Percentiles rank a stretch among this genome's conserved stretches.
Evolutionary conservation across 345 rosid species (phyloP).

Genomic region (Limnanthes douglasii): DNA sequence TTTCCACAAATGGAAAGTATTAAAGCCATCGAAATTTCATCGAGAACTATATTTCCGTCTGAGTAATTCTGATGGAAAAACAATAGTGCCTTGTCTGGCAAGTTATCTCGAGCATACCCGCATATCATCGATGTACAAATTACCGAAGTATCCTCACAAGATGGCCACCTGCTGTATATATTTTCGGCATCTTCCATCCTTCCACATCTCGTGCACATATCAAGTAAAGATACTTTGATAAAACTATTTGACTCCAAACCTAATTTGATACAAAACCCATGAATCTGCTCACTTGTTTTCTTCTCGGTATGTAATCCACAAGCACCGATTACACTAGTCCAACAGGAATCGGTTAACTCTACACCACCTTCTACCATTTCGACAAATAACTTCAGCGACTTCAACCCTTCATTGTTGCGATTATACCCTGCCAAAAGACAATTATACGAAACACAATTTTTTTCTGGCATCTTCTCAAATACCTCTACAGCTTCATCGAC

Average conservation of each 20-base stretch:
- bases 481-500: conserved; percentile 45
- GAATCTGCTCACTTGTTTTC: conserved; percentile 51
- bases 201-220: conserved; percentile 74
- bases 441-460: conserved; percentile 41
- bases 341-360: conserved; percentile 46
- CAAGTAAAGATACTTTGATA: conserved; percentile 56
- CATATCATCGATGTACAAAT: conserved; percentile 59
- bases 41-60: conserved; percentile 34
- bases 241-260: conserved; percentile 39
- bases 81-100: conserved; percentile 51
- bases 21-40: conserved; percentile 46
- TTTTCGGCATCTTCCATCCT: conserved; percentile 64
- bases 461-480: conserved; percentile 49
- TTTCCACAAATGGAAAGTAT: conserved; percentile 53
- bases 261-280: conserved; percentile 52
- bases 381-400: conserved; percentile 32
- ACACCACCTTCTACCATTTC: conserved; percentile 38
- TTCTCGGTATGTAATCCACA: conserved; percentile 35
- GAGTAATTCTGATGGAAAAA: conserved; percentile 20
- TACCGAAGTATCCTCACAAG: conserved; percentile 22
- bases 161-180: conserved; percentile 40
- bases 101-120: conserved; percentile 60
- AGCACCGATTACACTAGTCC: conserved; percentile 45
- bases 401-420: conserved; percentile 33
- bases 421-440: conserved; percentile 60